Conservation (phyloP, 2,329 filamentous ascomycete species). For the Aquanectria penicillioides region DNA sequence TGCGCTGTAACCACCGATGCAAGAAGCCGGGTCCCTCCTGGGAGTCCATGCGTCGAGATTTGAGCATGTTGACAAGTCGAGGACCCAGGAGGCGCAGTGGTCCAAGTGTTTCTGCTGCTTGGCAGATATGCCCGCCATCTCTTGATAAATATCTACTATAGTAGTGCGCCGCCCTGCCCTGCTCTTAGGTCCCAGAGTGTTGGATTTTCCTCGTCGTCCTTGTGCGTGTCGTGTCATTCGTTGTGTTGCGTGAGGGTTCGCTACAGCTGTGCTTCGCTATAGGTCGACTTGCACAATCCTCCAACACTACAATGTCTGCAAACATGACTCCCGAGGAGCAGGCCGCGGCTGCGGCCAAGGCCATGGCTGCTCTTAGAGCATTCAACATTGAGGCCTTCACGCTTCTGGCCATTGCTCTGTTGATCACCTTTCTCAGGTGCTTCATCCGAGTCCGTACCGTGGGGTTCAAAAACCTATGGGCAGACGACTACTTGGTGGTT, state of each 20-base stretch:
- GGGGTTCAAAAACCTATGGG: slow-evolving; percentile 60
- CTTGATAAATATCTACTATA: neutral
- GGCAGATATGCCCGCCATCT: neutral
- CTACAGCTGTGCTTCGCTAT: neutral
- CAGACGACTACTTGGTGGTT: slow-evolving; percentile 69
- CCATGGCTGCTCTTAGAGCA: slow-evolving; percentile 34
- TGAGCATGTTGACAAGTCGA: neutral
- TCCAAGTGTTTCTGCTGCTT: neutral
- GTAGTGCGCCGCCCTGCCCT: neutral
- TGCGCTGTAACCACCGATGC: no score
- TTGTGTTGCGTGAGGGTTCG: neutral
- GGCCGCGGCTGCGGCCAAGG: slow-evolving; percentile 36
- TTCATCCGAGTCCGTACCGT: slow-evolving; percentile 58
- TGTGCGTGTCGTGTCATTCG: neutral
- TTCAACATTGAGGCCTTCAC: slow-evolving; percentile 50
- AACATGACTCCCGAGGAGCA: slow-evolving; percentile 27
- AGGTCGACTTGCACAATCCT: neutral
- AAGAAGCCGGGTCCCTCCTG: neutral
- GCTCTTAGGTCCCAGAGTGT: neutral
- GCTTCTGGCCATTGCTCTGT: slow-evolving; percentile 59
- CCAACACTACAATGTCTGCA: slow-evolving; percentile 26
- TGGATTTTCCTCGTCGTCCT: slow-evolving; percentile 1
- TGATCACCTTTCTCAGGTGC: slow-evolving; percentile 61
- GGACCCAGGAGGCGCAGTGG: neutral
- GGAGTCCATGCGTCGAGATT: neutral